Evolutionary conservation across 805 yeast genomes (phyloP), one percentile per base, ranked within the genome.

Genomic region (Lachancea thermotolerans): DNA sequence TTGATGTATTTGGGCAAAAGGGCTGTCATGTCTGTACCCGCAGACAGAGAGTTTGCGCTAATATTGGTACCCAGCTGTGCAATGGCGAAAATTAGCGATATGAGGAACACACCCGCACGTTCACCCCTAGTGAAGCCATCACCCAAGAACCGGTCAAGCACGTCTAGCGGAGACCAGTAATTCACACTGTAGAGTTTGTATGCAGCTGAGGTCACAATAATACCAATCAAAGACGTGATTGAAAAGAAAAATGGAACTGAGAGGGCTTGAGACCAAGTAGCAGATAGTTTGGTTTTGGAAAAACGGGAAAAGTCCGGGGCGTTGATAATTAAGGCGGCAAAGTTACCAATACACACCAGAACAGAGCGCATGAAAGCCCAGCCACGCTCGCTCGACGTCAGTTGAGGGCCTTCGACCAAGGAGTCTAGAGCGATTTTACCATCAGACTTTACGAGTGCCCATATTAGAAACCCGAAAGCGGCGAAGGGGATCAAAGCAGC

Each of bases 291-390:
- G 17, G 78, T 79, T 51, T 72, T 75, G 9, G 95, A 84, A 67
- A 87, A 82, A 64, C 96, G 78, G 21, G 95, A 75, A 65, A 88
- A 88, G 70, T 88, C 96, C 1, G 96, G 95, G 12, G 93, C 85
- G 66, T 88, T 88, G 44, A 84, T 76, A 58, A 89, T 84, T 57
- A 88, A 73, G n/a, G 96, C 84, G 4, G 95, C 93, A 59, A 88
- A 88, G 66, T 87, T 88, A 25, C 95, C 85, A 50, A 88, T 68
- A 16, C 89, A 74, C 65, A 81, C 82, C 95, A 89, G 85, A 29
- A 81, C 72, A 4, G 91, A 78, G 54, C 74, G 73, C 43, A 88
- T 77, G 59, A 87, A 88, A 0, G 85, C 87, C 97, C 97, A 89
- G 21, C 78, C 88, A 51, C 81, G 76, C 2, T 66, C 82, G 11